Base-by-base conservation (phyloP, 192 early-diverging fungal species). In the Spizellomyces punctatus region DNA sequence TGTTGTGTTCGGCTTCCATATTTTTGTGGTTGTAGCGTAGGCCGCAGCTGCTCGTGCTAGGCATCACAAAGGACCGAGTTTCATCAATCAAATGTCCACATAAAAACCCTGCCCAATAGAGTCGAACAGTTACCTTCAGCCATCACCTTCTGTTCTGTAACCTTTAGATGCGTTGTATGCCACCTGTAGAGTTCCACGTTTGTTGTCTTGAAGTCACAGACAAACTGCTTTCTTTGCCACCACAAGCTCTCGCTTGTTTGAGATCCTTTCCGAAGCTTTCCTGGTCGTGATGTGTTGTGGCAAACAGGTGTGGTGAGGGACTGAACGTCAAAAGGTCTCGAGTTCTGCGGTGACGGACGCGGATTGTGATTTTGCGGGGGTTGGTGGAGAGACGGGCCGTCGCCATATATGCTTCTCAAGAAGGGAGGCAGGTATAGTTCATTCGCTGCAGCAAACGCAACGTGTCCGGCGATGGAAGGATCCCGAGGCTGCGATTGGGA, bases 171-270 rank as follows among this genome's bases (percentile, higher is more conserved):
- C 4, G 72, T 74, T 10, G 72, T 74, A 58, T 74, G 72, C 72
- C 72, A 74, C 46, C 72, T 14, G 45, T 67, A 74, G 55, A 74
- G 64, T 52, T 74, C 72, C 12, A 74, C 65, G 50, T 74, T 74
- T 14, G 72, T 74, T 16, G 72, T 74, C 72, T 66, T 66, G 56
- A 74, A 74, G 36, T 74, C 72, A 49, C 72, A 74, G 8, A 65
- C 57, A 43, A 64, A 74, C 16, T 64, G 49, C 50, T 74, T 74
- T 6, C 63, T 42, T 42, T 50, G 48, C 71, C 71, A 72, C 71
- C 71, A 72, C 10, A 57, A 43, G 17, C 36, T 56, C 9, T 72
- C 71, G 27, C 27, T 36, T 3, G 27, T 36, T 45, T 27, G 61
- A 44, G 42, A 46, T 66, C 47, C 19, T 17, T 17, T 12, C 22